phyloP scores from a whole-genome alignment of 768 basidiomycete species.

The Leccinum variicolor region DNA sequence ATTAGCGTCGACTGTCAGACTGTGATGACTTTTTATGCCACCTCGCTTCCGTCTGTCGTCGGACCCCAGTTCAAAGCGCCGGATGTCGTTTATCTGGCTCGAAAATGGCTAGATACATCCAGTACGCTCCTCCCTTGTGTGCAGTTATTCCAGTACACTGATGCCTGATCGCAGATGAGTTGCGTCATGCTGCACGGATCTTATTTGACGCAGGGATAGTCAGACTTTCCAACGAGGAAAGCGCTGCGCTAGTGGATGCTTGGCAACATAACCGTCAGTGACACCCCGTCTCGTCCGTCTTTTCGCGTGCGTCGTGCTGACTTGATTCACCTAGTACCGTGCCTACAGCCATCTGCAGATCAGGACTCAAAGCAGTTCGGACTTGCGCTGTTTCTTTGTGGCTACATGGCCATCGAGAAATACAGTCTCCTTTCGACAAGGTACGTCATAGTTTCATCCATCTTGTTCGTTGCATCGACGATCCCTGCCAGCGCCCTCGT shows the following conservation, averaged over 20 bases:
- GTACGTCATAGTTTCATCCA: constrained; percentile 37
- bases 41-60: constrained; percentile 60
- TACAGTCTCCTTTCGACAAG: constrained; percentile 70
- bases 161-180: constrained; percentile 47
- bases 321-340: constrained; percentile 45
- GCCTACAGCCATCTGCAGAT: constrained; percentile 56
- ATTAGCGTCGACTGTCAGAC: constrained; percentile 65
- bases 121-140: constrained; percentile 40
- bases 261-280: constrained; percentile 63
- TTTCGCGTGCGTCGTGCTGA: constrained; percentile 10
- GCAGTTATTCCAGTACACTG: constrained; percentile 2
- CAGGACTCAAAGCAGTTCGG: constrained; percentile 58
- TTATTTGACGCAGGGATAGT: constrained; percentile 77
- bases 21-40: constrained; percentile 77
- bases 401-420: constrained; percentile 78
- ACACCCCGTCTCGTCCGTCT: background rate
- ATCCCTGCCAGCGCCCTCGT: constrained; percentile 57
- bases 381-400: constrained; percentile 75
- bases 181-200: constrained; percentile 71
- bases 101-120: constrained; percentile 71
- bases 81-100: constrained; percentile 68
- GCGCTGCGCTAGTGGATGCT: constrained; percentile 51
- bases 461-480: background rate
- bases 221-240: constrained; percentile 64
- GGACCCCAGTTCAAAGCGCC: constrained; percentile 64